These are phyloP conservation scores for Stagonosporopsis vannaccii DNA, from an alignment of 2,329 filamentous ascomycete species.

Conservation along the genomic window DNA sequence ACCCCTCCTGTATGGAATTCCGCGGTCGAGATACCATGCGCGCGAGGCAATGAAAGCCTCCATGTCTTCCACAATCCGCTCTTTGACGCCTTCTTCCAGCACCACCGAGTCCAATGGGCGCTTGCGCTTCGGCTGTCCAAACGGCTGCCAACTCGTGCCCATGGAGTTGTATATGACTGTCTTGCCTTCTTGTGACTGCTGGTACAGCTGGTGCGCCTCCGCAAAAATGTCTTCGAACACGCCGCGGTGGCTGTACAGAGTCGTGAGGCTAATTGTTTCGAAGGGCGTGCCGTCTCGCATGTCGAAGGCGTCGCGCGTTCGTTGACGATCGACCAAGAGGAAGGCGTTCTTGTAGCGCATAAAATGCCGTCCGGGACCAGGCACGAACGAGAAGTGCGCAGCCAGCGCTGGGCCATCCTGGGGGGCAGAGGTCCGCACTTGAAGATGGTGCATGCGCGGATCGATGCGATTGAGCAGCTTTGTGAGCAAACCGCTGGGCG, in stretches of 20 bases:
- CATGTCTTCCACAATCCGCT: conserved; percentile 80
- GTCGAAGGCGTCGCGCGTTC: conserved; percentile 79
- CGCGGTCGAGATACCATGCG: conserved; percentile 92
- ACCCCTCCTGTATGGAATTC: conserved; percentile 88
- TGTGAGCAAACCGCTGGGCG: conserved; percentile 55
- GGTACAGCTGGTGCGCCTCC: conserved; percentile 83
- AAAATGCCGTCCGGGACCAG: conserved; percentile 88
- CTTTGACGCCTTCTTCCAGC: conserved; percentile 82
- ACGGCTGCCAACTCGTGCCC: conserved; percentile 82
- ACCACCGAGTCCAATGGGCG: conserved; percentile 88
- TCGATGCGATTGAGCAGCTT: conserved; percentile 65
- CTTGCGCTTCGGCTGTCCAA: conserved; percentile 86
- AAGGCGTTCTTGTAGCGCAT: conserved; percentile 87
- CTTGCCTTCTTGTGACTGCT: conserved; percentile 85
- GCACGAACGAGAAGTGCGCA: conserved; percentile 86
- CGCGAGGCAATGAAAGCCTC: conserved; percentile 80
- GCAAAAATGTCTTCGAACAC: conserved; percentile 90
- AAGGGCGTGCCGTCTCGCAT: conserved; percentile 86
- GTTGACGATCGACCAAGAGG: conserved; percentile 84
- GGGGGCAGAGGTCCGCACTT: conserved; percentile 69
- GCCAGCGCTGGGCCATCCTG: conserved; percentile 72
- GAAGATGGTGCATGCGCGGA: conserved; percentile 68
- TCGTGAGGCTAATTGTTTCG: conserved; percentile 91
- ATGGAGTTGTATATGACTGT: conserved; percentile 89
- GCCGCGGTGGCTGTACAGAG: conserved; percentile 85